Base-by-base conservation (phyloP, 2,329 filamentous ascomycete genomes). In the Myriosclerotinia duriaeana region DNA sequence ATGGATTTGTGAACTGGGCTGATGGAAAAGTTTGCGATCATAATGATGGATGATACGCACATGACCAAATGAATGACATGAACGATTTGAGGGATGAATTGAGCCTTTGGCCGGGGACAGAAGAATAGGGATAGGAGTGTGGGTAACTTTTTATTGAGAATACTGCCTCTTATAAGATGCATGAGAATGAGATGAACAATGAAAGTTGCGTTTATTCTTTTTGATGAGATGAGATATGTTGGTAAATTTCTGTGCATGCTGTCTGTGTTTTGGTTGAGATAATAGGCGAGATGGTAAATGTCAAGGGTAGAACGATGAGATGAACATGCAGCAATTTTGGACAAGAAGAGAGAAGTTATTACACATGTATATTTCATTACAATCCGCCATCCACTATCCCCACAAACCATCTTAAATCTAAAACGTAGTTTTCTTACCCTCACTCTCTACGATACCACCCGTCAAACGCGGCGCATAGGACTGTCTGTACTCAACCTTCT, bases 391-490 rank as follows among this genome's bases (percentile, higher is more conserved):
- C 34, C n/a, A 50, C 46, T 1, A 48, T 12, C 30, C 9, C 42
- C 7, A 22, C 7, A 61, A 22, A 38, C 12, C 30, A 38, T 7
- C 30, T 3, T 22, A 61, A 17, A 60, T 6, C 65, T 93, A 91
- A 79, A 97, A 96, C 0, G 87, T 91, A 66, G 86, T 87, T 82
- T 95, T 96, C 79, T 88, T 92, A 66, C 93, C 93, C 70, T 89
- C 84, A 9, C 85, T 83, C 78, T 90, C 87, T 30, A 95, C 90
- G 76, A 95, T 92, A 9, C 88, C 89, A 67, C 91, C 92, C 53
- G 89, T 93, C 71, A 93, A 84, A 74, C 90, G 85, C 65, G 88
- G 80, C 50, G 81, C 80, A 70, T 82, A 78, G 38, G 78, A 76
- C 71, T 82, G 80, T 63, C 80, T 77, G 54, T 79, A 79, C 64